Conservation (phyloP, 305 asterid species). For the Withania somnifera region DNA sequence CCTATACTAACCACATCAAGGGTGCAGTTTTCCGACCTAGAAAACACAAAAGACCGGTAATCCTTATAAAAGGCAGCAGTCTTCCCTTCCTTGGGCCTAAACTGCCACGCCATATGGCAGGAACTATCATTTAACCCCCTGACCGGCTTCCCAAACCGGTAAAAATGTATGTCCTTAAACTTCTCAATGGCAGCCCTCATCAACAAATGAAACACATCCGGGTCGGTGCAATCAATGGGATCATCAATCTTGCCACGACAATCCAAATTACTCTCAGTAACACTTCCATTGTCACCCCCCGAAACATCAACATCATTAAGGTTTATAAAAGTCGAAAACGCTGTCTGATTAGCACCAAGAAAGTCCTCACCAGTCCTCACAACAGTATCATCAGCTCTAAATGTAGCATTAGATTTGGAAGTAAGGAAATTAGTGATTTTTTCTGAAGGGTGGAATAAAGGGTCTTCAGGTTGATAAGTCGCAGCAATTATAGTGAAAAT, state of each 20-base stretch:
- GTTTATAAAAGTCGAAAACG: constrained; percentile 47
- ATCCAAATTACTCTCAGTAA: constrained; percentile 3
- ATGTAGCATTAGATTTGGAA: constrained; percentile 68
- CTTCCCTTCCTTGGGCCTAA: constrained; percentile 64
- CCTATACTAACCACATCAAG: constrained; percentile 54
- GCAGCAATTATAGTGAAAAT: constrained; percentile 56
- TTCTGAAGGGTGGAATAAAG: constrained; percentile 67
- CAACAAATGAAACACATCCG: constrained; percentile 61
- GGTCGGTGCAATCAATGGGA: constrained; percentile 67
- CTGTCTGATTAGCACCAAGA: constrained; percentile 51
- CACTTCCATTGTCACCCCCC: not conserved
- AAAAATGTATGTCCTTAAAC: constrained; percentile 56
- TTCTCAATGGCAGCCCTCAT: constrained; percentile 67
- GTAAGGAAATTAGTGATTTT: constrained; percentile 64
- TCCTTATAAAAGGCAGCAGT: constrained; percentile 52
- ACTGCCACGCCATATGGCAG: constrained; percentile 96
- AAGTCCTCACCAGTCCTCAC: constrained; percentile 89
- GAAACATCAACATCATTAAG: constrained; percentile 50
- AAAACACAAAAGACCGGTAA: constrained; percentile 49
- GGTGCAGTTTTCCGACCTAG: constrained; percentile 52
- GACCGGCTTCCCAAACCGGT: constrained; percentile 75
- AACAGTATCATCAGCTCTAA: constrained; percentile 51
- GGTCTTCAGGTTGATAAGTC: constrained; percentile 45
- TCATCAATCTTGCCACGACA: constrained; percentile 40
- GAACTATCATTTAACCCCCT: constrained; percentile 43